These are phyloP conservation scores for Termitomyces titanicus DNA, from an alignment of 768 basidiomycete genomes.

Conservation along the genomic window DNA sequence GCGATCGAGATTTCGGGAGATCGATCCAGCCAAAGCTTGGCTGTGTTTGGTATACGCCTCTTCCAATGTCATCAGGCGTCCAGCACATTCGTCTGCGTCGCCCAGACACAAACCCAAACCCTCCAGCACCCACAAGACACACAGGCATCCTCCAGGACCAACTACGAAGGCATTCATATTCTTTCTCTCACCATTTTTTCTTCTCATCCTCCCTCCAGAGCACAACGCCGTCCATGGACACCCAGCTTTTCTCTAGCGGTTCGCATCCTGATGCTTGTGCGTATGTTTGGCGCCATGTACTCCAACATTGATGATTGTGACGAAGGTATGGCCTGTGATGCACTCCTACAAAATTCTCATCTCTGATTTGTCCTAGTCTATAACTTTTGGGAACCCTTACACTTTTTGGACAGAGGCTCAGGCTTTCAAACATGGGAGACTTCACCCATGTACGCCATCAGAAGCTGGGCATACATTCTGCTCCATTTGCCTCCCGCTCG, in stretches of 20 bases:
- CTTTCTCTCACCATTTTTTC: neutral
- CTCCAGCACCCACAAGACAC: constrained; percentile 41
- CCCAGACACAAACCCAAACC: constrained; percentile 27
- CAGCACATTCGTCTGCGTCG: constrained; percentile 51
- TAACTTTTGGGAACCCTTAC: constrained; percentile 99
- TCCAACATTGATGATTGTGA: constrained; percentile 94
- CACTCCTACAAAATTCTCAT: neutral
- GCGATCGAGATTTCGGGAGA: constrained; percentile 16
- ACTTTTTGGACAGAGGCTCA: constrained; percentile 80
- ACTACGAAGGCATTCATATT: constrained; percentile 54
- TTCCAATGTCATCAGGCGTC: constrained; percentile 29
- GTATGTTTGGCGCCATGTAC: constrained; percentile 90
- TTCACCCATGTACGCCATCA: constrained; percentile 84
- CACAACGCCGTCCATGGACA: constrained; percentile 76
- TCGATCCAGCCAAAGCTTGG: constrained; percentile 8
- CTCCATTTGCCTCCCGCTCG: constrained; percentile 71
- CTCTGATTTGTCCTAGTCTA: constrained; percentile 55
- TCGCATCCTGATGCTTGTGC: constrained; percentile 75
- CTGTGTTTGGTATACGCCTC: constrained; percentile 14
- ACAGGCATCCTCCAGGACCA: constrained; percentile 77
- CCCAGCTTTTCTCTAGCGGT: constrained; percentile 84
- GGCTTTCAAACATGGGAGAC: constrained; percentile 99
- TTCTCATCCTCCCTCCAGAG: constrained; percentile 32
- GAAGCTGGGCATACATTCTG: constrained; percentile 92
- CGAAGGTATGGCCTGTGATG: constrained; percentile 58